Evolutionary conservation across 495 filamentous ascomycete genomes (phyloP).

Genomic region (Sordaria brevicollis): DNA sequence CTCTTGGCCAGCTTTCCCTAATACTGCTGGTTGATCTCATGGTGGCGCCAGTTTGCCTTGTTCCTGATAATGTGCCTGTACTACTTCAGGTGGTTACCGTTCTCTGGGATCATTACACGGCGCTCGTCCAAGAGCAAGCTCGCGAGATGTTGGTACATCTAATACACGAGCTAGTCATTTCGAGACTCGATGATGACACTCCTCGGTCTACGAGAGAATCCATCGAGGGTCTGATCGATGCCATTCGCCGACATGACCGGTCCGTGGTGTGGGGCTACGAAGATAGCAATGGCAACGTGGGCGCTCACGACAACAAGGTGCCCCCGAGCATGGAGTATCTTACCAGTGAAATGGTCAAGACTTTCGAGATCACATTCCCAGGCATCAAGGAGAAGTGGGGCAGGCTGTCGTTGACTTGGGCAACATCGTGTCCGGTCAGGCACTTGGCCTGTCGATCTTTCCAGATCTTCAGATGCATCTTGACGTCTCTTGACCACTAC

Average conservation of each 20-base stretch:
- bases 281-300: constrained; percentile 71
- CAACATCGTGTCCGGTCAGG: constrained; percentile 90
- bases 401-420: constrained; percentile 83
- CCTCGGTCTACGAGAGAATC: constrained; percentile 53
- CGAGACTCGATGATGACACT: constrained; percentile 69
- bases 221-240: constrained; percentile 85
- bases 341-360: constrained; percentile 66
- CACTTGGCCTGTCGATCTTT: constrained; percentile 95
- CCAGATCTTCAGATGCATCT: constrained; percentile 90
- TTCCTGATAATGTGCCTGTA: constrained; percentile 66
- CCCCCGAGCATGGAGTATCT: constrained; percentile 78
- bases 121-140: constrained; percentile 93
- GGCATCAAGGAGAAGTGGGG: constrained; percentile 84
- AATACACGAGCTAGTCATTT: constrained; percentile 92
- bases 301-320: constrained; percentile 66
- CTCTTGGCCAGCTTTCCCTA: constrained; percentile 82
- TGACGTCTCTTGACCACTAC: constrained; percentile 74
- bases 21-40: constrained; percentile 94
- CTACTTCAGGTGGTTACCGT: constrained; percentile 86
- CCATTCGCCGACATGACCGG: constrained; percentile 73
- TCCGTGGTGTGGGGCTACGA: constrained; percentile 90
- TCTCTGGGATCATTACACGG: constrained; percentile 91
- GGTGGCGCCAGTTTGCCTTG: constrained; percentile 77
- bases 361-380: constrained; percentile 79
- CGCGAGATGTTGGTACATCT: constrained; percentile 97